A percentile compares a stretch with the other conserved stretches of the same genome.
Evolutionary conservation across 805 yeast genomes (phyloP).

Genomic region (Pichia manshurica): DNA sequence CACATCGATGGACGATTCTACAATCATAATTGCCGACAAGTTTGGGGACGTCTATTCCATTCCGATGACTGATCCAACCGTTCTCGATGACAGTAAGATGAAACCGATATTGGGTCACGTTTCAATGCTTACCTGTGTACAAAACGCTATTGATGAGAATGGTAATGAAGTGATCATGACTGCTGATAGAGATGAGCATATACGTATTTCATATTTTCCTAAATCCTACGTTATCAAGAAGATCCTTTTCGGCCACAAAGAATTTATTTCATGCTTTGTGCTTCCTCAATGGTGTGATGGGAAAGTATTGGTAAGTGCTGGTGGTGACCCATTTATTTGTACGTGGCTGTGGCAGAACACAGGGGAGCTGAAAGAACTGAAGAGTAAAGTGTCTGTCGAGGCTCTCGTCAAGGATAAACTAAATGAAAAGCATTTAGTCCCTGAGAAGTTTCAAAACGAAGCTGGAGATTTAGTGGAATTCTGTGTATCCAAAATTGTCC

Average conservation of each 20-base stretch:
- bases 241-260: constrained; percentile 81
- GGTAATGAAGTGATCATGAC: constrained; percentile 58
- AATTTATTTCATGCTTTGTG: constrained; percentile 67
- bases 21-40: constrained; percentile 78
- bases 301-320: constrained; percentile 65
- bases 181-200: constrained; percentile 95
- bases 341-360: constrained; percentile 71
- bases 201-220: constrained; percentile 77
- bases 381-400: constrained; percentile 32
- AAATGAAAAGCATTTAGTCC: constrained; percentile 55
- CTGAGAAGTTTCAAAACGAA: constrained; percentile 57
- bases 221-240: constrained; percentile 69
- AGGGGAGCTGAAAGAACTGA: constrained; percentile 31
- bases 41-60: constrained; percentile 89
- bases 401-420: constrained; percentile 40
- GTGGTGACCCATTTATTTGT: constrained; percentile 76
- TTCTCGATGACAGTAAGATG: constrained; percentile 37
- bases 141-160: constrained; percentile 35
- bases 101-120: constrained; percentile 91
- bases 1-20: constrained; percentile 43
- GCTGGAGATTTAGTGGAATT: constrained; percentile 42
- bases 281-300: constrained; percentile 46
- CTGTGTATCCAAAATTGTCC: constrained; percentile 37
- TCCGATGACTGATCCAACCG: constrained; percentile 33
- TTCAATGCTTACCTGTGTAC: constrained; percentile 84